Evolutionary conservation across 768 basidiomycete species (phyloP).

Genomic region (Serpula lacrymans): DNA sequence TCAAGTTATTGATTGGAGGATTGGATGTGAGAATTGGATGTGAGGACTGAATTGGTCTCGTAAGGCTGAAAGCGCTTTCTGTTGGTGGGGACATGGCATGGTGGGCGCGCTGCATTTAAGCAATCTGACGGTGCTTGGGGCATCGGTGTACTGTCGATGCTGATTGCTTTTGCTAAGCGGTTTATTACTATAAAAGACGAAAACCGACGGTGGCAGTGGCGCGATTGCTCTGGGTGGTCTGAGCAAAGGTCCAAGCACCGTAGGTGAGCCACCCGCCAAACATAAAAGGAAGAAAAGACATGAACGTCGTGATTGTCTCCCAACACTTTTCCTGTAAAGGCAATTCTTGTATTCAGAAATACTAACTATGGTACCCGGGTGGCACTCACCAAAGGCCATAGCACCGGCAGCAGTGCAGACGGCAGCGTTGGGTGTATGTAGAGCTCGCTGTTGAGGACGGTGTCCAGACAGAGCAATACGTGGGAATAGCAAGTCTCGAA

Average conservation of each 20-base stretch:
- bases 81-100: constrained; percentile 5
- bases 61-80: constrained; percentile 1
- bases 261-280: constrained; percentile 24
- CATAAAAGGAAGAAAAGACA: constrained; percentile 4
- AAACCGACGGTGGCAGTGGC: constrained; percentile 17
- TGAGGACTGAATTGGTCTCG: not conserved
- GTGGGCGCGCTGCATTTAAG: constrained; percentile 17
- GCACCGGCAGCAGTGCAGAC: too few species aligned
- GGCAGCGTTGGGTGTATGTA: too few species aligned
- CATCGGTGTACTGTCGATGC: constrained; percentile 23
- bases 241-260: constrained; percentile 11
- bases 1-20: not conserved
- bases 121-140: constrained; percentile 8
- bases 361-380: too few species aligned
- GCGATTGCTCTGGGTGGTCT: constrained; percentile 19
- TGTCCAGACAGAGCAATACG: too few species aligned
- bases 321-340: constrained; percentile 7
- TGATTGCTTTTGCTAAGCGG: constrained; percentile 12
- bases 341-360: constrained; percentile 3
- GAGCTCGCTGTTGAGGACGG: too few species aligned
- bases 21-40: not conserved
- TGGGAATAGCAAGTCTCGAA: too few species aligned
- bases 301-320: constrained; percentile 19
- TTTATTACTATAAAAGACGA: constrained; percentile 13
- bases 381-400: too few species aligned